These are phyloP conservation scores for Eucalyptus polybractea DNA, from an alignment of 345 rosid species.

Conservation along the genomic window DNA sequence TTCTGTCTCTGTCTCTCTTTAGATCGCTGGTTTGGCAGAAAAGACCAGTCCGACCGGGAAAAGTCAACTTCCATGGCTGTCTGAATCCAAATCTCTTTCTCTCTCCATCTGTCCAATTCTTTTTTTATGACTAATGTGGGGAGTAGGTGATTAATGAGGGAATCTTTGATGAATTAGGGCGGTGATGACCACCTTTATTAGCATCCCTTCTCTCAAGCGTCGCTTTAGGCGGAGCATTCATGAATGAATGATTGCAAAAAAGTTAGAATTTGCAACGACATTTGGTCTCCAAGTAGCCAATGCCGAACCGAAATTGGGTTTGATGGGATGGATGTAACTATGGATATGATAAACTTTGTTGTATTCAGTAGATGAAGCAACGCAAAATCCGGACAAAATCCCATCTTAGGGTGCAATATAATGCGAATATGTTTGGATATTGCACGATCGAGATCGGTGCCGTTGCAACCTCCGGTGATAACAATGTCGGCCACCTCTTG, in stretches of 20 bases:
- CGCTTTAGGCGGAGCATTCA: neutral
- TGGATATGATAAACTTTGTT: neutral
- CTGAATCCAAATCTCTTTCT: neutral
- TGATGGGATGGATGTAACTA: neutral
- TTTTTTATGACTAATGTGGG: neutral
- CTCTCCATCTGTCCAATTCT: neutral
- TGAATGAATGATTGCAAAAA: neutral
- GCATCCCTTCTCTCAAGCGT: neutral
- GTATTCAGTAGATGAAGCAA: neutral
- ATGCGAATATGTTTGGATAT: neutral
- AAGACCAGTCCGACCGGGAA: neutral
- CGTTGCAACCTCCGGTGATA: rapidly evolving
- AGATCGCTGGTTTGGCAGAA: neutral
- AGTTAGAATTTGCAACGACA: neutral
- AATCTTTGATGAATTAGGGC: neutral
- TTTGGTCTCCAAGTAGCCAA: neutral
- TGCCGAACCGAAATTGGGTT: neutral
- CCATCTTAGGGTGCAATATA: neutral
- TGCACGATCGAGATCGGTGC: rapidly evolving
- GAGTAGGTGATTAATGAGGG: neutral
- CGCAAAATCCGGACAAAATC: neutral
- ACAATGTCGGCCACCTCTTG: neutral
- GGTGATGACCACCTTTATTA: neutral
- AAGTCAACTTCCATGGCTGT: neutral
- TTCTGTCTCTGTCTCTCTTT: neutral